These are phyloP conservation scores for Heliocybe sulcata DNA, from an alignment of 1,284 basidiomycete species.

Conservation along the genomic window DNA sequence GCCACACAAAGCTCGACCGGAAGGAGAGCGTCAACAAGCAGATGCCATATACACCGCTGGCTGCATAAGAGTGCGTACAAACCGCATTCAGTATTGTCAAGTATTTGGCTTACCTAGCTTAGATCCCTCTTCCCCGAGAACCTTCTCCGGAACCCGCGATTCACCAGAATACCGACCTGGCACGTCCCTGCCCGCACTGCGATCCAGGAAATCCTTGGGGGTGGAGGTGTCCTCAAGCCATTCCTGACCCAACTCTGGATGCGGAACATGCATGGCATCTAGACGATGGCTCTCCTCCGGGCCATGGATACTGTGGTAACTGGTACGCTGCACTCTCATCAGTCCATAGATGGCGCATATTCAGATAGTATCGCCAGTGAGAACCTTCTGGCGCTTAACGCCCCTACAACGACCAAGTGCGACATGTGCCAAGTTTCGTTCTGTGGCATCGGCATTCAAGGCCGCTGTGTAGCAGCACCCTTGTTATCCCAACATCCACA, in stretches of 20 bases:
- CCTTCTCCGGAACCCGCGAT: slow-evolving; percentile 67
- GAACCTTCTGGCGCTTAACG: slow-evolving; percentile 57
- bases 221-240: slow-evolving; percentile 68
- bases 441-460: slow-evolving; percentile 67
- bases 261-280: slow-evolving; percentile 63
- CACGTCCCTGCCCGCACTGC: slow-evolving; percentile 72
- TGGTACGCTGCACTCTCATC: slow-evolving; percentile 36
- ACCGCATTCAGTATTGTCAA: neutral
- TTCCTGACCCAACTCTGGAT: slow-evolving; percentile 58
- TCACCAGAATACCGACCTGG: slow-evolving; percentile 50
- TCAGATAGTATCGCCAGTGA: slow-evolving; percentile 36
- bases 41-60: slow-evolving; percentile 67
- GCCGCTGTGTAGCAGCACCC: slow-evolving; percentile 56
- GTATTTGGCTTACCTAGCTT: slow-evolving; percentile 6
- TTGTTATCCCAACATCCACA: slow-evolving; percentile 60
- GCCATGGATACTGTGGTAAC: slow-evolving; percentile 69
- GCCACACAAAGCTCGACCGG: slow-evolving; percentile 55
- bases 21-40: slow-evolving; percentile 64
- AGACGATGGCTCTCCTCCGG: slow-evolving; percentile 66
- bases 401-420: slow-evolving; percentile 69
- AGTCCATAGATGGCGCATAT: neutral
- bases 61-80: slow-evolving; percentile 13
- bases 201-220: slow-evolving; percentile 54
- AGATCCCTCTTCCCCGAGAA: slow-evolving; percentile 70
- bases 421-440: slow-evolving; percentile 73